Percentiles rank a stretch among this genome's conserved stretches.
Evolutionary conservation across 2,329 filamentous ascomycete species (phyloP).

Genomic region (Cladophialophora exuberans): DNA sequence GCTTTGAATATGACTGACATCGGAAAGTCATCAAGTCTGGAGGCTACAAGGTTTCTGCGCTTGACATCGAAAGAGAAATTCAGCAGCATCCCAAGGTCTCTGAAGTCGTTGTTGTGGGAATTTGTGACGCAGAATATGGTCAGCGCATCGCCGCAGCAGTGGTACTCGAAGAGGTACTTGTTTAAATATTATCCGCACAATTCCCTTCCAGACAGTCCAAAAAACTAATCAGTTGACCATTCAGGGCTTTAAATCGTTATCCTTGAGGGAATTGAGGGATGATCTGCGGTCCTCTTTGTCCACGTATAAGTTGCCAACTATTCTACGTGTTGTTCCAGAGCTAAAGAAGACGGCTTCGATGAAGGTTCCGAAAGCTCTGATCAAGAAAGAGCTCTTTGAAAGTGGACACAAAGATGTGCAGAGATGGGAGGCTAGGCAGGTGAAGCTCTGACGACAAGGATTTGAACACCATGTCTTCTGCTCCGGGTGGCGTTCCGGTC

Average conservation of each 20-base stretch:
- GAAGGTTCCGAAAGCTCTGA: conserved; percentile 53
- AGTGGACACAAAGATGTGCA: conserved; percentile 32
- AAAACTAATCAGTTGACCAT: not conserved
- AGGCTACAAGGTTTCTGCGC: conserved; percentile 54
- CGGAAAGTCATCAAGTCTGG: conserved; percentile 50
- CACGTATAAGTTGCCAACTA: conserved; percentile 52
- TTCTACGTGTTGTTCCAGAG: conserved; percentile 48
- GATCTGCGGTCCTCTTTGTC: conserved; percentile 49
- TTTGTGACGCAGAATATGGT: conserved; percentile 52
- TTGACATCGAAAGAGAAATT: conserved; percentile 54
- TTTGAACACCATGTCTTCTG: too few species aligned
- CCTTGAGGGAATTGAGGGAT: conserved; percentile 36
- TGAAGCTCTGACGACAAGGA: too few species aligned
- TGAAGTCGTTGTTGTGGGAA: conserved; percentile 54
- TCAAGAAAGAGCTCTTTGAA: conserved; percentile 44
- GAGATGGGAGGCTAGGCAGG: conserved; percentile 26
- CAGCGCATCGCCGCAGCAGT: conserved; percentile 51
- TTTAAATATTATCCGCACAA: not conserved
- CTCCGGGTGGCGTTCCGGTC: too few species aligned
- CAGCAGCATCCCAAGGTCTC: conserved; percentile 48
- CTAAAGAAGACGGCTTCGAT: conserved; percentile 52
- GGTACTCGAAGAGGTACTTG: conserved; percentile 16
- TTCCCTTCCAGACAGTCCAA: too few species aligned
- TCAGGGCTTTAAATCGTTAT: conserved; percentile 23
- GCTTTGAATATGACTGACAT: too few species aligned